These are phyloP conservation scores for Musa acuminata DNA, from an alignment of 176 grass and related monocot species.

Conservation along the genomic window DNA sequence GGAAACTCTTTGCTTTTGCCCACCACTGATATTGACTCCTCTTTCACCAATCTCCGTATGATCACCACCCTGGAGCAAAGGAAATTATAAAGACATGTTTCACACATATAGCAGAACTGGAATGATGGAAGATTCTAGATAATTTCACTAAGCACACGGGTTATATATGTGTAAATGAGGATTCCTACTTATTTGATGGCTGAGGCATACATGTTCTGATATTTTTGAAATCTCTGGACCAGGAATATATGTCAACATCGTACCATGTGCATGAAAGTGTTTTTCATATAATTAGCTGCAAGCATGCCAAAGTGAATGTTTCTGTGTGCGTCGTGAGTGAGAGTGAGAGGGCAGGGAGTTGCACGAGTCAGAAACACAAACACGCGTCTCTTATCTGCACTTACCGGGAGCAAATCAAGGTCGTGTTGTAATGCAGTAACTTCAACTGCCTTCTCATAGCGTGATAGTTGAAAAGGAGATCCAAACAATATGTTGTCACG, in stretches of 20 bases:
- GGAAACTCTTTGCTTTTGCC: conserved; percentile 99
- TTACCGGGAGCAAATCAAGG: conserved; percentile 80
- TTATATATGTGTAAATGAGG: too few relatives aligned
- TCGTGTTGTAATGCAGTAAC: conserved; percentile 77
- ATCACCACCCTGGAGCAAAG: conserved; percentile 60
- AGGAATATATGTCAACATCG: too few relatives aligned
- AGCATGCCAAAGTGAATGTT: too few relatives aligned
- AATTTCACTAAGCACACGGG: not conserved
- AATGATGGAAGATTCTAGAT: not conserved
- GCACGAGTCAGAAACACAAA: not conserved
- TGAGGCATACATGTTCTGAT: not conserved
- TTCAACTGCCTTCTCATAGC: conserved; percentile 62
- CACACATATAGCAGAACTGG: not conserved
- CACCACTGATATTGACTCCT: conserved; percentile 98
- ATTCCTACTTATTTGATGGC: too few relatives aligned
- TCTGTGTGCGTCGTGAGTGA: too few relatives aligned
- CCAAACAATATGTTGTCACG: conserved; percentile 98
- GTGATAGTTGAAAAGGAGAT: conserved; percentile 64
- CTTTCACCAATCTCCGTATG: conserved; percentile 98
- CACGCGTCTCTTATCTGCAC: conserved; percentile 16
- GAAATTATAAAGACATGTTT: not conserved
- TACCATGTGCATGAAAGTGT: too few relatives aligned
- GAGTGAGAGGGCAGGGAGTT: not conserved
- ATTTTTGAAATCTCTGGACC: too few relatives aligned
- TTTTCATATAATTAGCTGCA: too few relatives aligned